Evolutionary conservation across 2,329 filamentous ascomycete species (phyloP).

Genomic region (Saccharata proteae): DNA sequence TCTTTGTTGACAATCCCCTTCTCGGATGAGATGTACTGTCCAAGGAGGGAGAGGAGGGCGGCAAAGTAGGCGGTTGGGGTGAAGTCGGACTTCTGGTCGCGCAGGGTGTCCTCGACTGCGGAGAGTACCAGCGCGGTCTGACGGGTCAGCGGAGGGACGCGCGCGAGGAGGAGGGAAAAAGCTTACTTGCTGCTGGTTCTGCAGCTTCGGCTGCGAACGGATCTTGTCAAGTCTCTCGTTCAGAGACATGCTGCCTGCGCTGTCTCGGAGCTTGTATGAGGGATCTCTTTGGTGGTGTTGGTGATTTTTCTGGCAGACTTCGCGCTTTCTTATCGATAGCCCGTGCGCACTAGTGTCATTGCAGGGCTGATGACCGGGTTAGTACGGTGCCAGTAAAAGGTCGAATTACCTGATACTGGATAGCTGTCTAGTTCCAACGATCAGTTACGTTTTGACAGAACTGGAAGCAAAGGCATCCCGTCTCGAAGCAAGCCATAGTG

Average conservation of each 20-base stretch:
- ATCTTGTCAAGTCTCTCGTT: conserved; percentile 95
- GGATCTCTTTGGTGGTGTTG: neutral
- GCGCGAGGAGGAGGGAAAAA: neutral
- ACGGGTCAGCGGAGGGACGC: conserved; percentile 4
- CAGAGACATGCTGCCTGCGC: conserved; percentile 41
- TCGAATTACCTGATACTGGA: too few species aligned
- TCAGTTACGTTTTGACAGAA: too few species aligned
- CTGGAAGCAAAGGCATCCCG: too few species aligned
- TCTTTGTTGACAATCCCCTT: conserved; percentile 65
- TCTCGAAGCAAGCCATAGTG: too few species aligned
- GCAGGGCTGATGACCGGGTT: too few species aligned
- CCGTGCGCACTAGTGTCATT: too few species aligned
- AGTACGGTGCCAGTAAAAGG: too few species aligned
- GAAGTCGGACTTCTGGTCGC: conserved; percentile 70
- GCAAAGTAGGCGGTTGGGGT: conserved; percentile 91
- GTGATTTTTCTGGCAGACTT: neutral
- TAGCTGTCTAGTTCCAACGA: too few species aligned
- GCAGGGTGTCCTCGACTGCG: conserved; percentile 85
- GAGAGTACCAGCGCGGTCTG: conserved; percentile 77
- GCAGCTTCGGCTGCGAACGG: conserved; percentile 77
- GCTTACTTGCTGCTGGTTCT: conserved; percentile 83
- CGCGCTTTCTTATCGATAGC: conserved; percentile 3
- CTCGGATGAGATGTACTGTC: conserved; percentile 55
- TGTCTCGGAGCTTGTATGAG: neutral
- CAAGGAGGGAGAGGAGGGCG: conserved; percentile 78